phyloP scores from a whole-genome alignment of 1,139 yeast species.

The Kodamaea arcana region DNA sequence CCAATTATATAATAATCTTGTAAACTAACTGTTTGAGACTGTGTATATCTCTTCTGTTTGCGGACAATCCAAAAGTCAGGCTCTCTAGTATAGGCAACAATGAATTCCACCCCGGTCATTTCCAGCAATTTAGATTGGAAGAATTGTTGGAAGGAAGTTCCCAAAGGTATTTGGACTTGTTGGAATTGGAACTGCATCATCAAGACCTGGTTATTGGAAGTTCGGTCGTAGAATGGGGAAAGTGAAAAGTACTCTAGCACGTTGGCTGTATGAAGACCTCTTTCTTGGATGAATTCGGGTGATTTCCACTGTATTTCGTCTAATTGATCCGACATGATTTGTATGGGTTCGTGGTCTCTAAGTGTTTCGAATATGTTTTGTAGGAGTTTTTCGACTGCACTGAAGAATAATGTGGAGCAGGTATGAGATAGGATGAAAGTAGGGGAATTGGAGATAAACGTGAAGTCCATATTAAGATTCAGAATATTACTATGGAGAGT shows the following conservation, averaged over 20 bases:
- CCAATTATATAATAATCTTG: constrained; percentile 84
- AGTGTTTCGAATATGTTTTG: no score
- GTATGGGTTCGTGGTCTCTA: no score
- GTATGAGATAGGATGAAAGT: no score
- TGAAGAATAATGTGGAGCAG: no score
- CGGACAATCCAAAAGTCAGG: constrained; percentile 92
- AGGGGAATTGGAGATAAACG: no score
- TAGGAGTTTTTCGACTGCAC: no score
- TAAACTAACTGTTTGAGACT: constrained; percentile 49
- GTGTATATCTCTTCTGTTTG: constrained; percentile 65
- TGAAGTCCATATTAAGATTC: no score
- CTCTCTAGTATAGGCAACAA: constrained; percentile 68
- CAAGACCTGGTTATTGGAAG: constrained; percentile 89
- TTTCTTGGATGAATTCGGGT: constrained; percentile 93
- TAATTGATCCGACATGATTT: constrained; percentile 39
- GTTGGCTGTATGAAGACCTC: constrained; percentile 82
- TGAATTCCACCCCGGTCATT: constrained; percentile 84
- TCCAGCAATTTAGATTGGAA: constrained; percentile 59
- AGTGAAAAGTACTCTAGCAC: constrained; percentile 90
- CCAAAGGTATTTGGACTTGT: constrained; percentile 43
- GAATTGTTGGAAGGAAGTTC: constrained; percentile 23
- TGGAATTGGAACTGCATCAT: constrained; percentile 94
- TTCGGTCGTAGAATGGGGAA: constrained; percentile 91
- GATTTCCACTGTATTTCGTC: constrained; percentile 97
- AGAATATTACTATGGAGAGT: no score